Conservation (phyloP, 2,329 filamentous ascomycete genomes). For the Paecilomyces sp. region DNA sequence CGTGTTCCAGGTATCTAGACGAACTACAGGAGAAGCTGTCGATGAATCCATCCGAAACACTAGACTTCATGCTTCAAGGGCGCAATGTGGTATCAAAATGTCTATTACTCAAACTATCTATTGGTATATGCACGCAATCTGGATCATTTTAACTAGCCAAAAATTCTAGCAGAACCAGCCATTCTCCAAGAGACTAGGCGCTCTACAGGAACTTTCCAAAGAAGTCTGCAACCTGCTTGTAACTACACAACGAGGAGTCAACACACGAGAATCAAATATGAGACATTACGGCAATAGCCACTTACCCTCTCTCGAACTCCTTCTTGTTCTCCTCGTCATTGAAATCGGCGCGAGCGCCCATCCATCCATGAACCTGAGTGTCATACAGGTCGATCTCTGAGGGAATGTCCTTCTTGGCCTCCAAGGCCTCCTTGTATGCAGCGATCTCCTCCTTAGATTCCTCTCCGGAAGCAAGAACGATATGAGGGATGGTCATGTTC, state of each 20-base stretch:
- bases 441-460: constrained; percentile 50
- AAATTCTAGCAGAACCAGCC: neutral
- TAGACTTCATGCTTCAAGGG: neutral
- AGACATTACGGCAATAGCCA: neutral
- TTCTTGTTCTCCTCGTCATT: constrained; percentile 48
- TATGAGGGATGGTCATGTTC: constrained; percentile 54
- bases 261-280: neutral
- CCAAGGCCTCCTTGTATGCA: constrained; percentile 46
- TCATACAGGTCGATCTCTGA: constrained; percentile 57
- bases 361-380: constrained; percentile 67
- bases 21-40: too few relatives aligned
- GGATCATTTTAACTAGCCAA: neutral
- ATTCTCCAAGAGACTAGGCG: neutral
- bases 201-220: constrained; percentile 45
- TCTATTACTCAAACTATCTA: neutral
- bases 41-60: neutral
- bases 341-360: constrained; percentile 59
- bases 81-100: neutral
- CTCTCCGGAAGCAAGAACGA: constrained; percentile 59
- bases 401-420: constrained; percentile 41
- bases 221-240: constrained; percentile 52
- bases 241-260: constrained; percentile 13
- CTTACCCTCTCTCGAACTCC: constrained; percentile 56
- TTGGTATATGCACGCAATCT: neutral
- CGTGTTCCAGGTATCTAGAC: too few relatives aligned